Evolutionary conservation across 345 rosid genomes (phyloP), one percentile per base, ranked within the genome.

Genomic region (Eucalyptus sideroxylon): DNA sequence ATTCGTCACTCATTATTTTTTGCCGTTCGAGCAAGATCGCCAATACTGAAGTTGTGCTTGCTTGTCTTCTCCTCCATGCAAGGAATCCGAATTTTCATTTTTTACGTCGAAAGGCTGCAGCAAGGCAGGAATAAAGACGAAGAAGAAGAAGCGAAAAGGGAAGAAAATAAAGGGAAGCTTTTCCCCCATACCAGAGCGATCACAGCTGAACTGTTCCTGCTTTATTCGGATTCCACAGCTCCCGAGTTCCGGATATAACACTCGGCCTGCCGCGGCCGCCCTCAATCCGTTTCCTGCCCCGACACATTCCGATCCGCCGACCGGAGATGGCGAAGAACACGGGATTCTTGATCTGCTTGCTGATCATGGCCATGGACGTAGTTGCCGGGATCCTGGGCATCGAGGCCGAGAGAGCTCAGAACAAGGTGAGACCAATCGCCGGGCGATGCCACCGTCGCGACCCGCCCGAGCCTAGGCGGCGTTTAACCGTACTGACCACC

Each of bases 301-400:
- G 12, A 56, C 0, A 24, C 62, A 56, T 56, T 21, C 27, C 30
- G 26, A 56, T 10, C 62, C 30, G 30, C 83, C 27, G 16, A 1
- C 27, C 67, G 30, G 69, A 27, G 72, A 89, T 92, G 96, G 88
- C 91, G 7, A 93, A 88, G 87, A 93, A 92, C 86, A 5, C 23
- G 1, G 94, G 94, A 4, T 80, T 95, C 88, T 50, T 95, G 90
- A 44, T 94, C 83, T 94, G 96, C 50, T 83, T 94, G 67, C 40
- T 95, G 88, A 95, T 95, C 60, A 89, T 95, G 91, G 93, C 90
- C 34, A 17, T 95, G 94, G 97, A 95, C 87, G 87, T 95, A 62
- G 87, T 88, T 5, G 97, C 96, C 19, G 97, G 96, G 6, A 88
- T 95, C 21, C 95, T 95, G 7, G 94, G 96, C 77, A 94, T 95